Evolutionary conservation across 768 basidiomycete species (phyloP).

Genomic region (Hypholoma sublateritium): DNA sequence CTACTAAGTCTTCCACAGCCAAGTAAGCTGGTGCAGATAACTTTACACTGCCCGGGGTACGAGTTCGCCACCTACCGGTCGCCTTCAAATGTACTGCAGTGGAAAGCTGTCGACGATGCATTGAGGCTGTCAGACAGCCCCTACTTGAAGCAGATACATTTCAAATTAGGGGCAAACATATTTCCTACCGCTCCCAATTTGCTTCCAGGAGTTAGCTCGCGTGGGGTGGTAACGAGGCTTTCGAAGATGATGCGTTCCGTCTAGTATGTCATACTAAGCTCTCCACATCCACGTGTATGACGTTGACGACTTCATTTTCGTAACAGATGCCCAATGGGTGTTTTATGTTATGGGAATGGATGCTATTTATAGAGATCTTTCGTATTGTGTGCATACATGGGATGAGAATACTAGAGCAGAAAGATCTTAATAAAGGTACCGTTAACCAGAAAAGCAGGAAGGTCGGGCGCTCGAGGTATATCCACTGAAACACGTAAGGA

Average conservation of each 20-base stretch:
- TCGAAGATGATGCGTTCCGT: slow-evolving; percentile 1
- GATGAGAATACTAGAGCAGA: no score
- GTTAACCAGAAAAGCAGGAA: no score
- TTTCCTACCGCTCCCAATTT: background rate
- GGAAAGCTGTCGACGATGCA: background rate
- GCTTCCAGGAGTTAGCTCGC: background rate
- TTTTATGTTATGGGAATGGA: no score
- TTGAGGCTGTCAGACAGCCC: background rate
- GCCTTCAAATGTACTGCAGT: background rate
- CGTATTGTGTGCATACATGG: no score
- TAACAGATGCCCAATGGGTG: no score
- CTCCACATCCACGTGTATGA: background rate
- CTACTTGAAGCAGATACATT: slow-evolving; percentile 3
- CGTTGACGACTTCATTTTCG: no score
- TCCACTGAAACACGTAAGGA: no score
- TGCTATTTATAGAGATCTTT: no score
- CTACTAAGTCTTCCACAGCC: background rate
- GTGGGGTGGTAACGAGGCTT: slow-evolving; percentile 1
- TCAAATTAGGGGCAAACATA: slow-evolving; percentile 4
- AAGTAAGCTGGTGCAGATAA: background rate
- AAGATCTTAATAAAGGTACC: no score
- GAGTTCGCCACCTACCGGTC: background rate
- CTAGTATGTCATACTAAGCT: background rate
- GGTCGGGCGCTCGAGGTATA: no score
- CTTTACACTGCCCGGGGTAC: slow-evolving; percentile 1